Evolutionary conservation across 345 rosid species (phyloP).

Genomic region (Populus alba): DNA sequence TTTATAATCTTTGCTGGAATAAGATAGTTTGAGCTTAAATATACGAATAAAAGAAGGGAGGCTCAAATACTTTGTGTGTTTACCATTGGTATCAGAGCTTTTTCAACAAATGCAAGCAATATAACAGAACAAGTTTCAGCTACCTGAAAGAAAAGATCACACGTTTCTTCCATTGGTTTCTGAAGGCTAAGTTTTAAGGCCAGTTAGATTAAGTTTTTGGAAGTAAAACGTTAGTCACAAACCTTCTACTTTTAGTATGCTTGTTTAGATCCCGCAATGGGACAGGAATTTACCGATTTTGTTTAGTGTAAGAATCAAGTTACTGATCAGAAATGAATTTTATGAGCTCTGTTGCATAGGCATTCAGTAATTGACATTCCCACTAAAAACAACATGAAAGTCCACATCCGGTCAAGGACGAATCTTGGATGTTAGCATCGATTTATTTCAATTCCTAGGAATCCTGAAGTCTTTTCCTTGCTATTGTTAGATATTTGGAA

Average conservation of each 20-base stretch:
- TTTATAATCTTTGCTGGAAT: too few relatives aligned
- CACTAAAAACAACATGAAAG: not conserved
- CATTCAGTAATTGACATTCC: not conserved
- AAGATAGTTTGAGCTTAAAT: too few relatives aligned
- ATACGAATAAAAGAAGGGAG: too few relatives aligned
- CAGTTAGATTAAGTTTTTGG: not conserved
- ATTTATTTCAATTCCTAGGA: not conserved
- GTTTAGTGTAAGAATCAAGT: not conserved
- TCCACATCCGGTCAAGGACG: not conserved
- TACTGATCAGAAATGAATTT: not conserved
- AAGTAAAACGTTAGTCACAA: not conserved
- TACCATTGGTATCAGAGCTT: too few relatives aligned
- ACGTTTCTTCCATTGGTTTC: too few relatives aligned
- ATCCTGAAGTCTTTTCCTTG: not conserved
- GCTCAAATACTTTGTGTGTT: too few relatives aligned
- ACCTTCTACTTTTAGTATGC: not conserved
- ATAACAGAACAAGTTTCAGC: too few relatives aligned
- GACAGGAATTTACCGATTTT: not conserved
- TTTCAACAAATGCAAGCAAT: too few relatives aligned
- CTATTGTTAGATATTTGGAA: constrained; percentile 62
- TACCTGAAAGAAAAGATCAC: too few relatives aligned
- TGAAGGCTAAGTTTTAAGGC: not conserved
- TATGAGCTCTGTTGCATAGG: not conserved
- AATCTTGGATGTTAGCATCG: not conserved
- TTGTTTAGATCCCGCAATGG: constrained; percentile 2